Evolutionary conservation across 2,329 filamentous ascomycete genomes (phyloP).

Genomic region (Aspergillus latus): DNA sequence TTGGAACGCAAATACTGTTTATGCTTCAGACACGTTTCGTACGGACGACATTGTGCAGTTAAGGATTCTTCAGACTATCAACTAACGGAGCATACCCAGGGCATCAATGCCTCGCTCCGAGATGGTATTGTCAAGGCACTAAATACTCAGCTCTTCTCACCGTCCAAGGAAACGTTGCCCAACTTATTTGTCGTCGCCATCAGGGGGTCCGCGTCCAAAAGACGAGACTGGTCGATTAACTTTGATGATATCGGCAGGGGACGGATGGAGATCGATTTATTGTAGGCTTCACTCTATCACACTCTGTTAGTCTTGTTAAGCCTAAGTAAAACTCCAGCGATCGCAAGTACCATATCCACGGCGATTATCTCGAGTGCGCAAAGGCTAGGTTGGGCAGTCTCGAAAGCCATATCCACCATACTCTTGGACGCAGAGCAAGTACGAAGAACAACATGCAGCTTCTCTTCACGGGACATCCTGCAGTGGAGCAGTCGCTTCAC

Average conservation of each 20-base stretch:
- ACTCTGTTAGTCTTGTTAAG: not conserved
- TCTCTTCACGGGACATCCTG: conserved; percentile 82
- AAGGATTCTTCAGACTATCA: conserved; percentile 1
- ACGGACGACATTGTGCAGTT: not conserved
- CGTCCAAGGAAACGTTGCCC: not conserved
- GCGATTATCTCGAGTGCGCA: conserved; percentile 10
- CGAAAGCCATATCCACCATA: not conserved
- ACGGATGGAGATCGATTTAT: conserved; percentile 9
- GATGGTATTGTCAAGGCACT: conserved; percentile 12
- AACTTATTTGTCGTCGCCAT: conserved; percentile 7
- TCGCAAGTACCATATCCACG: conserved; percentile 1
- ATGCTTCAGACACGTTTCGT: not conserved
- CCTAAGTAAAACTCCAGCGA: not conserved
- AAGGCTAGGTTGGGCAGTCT: conserved; percentile 8
- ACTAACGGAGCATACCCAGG: not conserved
- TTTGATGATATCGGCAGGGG: conserved; percentile 10
- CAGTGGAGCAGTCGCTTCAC: conserved; percentile 76
- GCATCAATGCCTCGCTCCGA: conserved; percentile 4
- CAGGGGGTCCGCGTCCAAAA: conserved; percentile 12
- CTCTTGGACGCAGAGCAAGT: not conserved
- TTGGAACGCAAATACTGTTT: conserved; percentile 8
- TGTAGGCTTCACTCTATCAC: not conserved
- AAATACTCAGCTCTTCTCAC: conserved; percentile 2
- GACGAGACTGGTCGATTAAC: conserved; percentile 12
- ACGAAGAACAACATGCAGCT: conserved; percentile 40